phyloP scores from a whole-genome alignment of 75 land plant species.

The Chamaecyparis obtusa region DNA sequence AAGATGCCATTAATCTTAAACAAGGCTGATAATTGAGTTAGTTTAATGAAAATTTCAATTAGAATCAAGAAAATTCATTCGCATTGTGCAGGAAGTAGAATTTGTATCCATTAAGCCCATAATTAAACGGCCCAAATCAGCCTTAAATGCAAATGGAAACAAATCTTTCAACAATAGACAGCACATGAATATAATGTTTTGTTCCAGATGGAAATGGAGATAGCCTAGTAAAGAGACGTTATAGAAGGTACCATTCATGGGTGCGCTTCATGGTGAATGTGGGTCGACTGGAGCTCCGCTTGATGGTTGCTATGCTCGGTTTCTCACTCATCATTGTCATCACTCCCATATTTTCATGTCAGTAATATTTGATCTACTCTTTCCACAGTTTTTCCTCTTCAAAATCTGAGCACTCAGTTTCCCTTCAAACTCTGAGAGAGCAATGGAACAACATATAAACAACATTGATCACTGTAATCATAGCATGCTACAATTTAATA shows the following conservation, averaged over 20 bases:
- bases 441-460: background rate
- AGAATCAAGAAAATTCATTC: too few species aligned
- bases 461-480: background rate
- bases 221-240: background rate
- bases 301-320: conserved; percentile 6
- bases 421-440: background rate
- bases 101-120: too few species aligned
- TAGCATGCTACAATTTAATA: background rate
- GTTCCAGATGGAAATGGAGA: too few species aligned
- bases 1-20: too few species aligned
- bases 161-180: too few species aligned
- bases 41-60: too few species aligned
- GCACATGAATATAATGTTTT: too few species aligned
- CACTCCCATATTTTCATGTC: conserved; percentile 11
- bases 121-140: too few species aligned
- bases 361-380: background rate
- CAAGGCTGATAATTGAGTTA: too few species aligned
- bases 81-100: too few species aligned
- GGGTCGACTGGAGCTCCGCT: conserved; percentile 10
- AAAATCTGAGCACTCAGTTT: background rate
- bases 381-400: background rate
- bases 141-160: too few species aligned
- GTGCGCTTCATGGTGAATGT: conserved; percentile 10
- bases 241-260: background rate
- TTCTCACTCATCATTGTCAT: conserved; percentile 9